Evolutionary conservation across 108 stramenopile genomes (phyloP), one percentile per base, ranked within the genome.

Genomic region (Parietichytrium sp.): DNA sequence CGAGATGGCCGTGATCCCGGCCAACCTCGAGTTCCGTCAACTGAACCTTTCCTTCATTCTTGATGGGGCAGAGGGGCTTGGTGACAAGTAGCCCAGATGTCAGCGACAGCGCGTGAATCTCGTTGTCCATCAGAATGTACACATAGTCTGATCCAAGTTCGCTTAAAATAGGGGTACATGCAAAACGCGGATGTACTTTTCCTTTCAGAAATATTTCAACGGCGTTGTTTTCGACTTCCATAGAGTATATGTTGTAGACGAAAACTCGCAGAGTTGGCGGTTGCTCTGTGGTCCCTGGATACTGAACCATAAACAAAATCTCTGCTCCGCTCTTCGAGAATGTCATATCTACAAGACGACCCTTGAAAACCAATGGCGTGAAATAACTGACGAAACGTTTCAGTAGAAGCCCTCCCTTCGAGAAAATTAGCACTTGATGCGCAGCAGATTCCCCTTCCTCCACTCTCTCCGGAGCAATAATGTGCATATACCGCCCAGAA

Each of bases 91-190:
- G 61, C 6, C 61, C 61, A 3, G 38, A 45, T 27, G 61, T 72
- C 20, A 72, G 61, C 2, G 61, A 72, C 10, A 72, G 38, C 10
- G 45, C 61, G 3, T 25, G 42, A 15, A 72, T 42, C 23, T 6
- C n/a, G 23, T 33, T 45, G 61, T 72, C 45, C 61, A 72, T 72
- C 15, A 72, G 61, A 6, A 72, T 20, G 42, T 72, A 72, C 16
- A 72, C 61, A 72, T 72, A 72, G 42, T 72, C 61, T 10, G 61
- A 72, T n/a, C 42, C 61, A 25, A 72, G 20, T 6, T 72, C 61
- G 6, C 45, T 72, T 7, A 72, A 42, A 7, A 72, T 13, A 72
- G 61, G 61, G 29, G 61, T 45, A 15, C 36, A 33, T 6, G 42
- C 61, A 42, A 72, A n/a, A 0, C 20, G 61, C 42, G 61, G 61